Conservation (phyloP, 2,329 filamentous ascomycete species). For the Aspergillus sergii region DNA sequence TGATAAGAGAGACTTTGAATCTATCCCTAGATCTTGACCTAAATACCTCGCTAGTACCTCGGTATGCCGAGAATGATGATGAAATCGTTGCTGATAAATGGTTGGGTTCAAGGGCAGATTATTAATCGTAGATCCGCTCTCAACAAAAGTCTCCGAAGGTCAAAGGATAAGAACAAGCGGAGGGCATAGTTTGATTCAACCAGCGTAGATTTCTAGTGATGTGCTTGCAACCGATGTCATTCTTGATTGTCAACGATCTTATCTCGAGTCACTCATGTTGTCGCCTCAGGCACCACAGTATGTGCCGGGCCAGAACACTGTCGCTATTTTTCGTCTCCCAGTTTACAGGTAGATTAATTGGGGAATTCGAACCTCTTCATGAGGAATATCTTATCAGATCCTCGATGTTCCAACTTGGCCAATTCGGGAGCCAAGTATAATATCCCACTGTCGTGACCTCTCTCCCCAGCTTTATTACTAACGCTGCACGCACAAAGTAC, state of each 20-base stretch:
- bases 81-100: constrained; percentile 1
- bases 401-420: too few relatives aligned
- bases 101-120: background rate
- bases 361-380: background rate
- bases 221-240: background rate
- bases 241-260: background rate
- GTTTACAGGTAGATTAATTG: background rate
- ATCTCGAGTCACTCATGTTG: background rate
- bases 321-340: background rate
- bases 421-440: background rate
- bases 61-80: background rate
- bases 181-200: background rate
- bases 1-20: background rate
- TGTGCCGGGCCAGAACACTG: background rate
- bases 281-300: background rate
- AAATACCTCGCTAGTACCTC: background rate
- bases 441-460: background rate
- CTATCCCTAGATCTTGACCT: background rate
- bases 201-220: background rate
- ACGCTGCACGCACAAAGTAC: too few relatives aligned
- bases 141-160: background rate
- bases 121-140: background rate
- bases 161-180: background rate
- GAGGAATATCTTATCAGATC: background rate
- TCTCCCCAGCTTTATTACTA: background rate